Percentiles rank a stretch among this genome's conserved stretches.
These are phyloP conservation scores for Neofusicoccum laricinum DNA, from an alignment of 2,329 filamentous ascomycete species.

Conservation along the genomic window DNA sequence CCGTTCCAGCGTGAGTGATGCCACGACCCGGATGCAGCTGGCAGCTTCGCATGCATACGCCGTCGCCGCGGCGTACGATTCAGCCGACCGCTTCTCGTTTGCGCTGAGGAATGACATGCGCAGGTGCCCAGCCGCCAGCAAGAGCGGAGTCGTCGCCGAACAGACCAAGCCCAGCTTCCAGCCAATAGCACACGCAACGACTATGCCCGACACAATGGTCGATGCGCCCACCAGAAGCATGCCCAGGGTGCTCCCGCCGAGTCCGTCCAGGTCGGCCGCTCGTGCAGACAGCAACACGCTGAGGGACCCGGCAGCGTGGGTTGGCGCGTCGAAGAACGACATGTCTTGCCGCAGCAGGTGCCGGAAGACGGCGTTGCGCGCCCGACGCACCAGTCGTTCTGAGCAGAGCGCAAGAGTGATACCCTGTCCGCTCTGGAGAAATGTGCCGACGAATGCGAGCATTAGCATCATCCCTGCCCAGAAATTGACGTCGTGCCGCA, in stretches of 20 bases:
- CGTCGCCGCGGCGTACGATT: conserved; percentile 75
- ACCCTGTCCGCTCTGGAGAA: conserved; percentile 7
- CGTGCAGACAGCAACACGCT: conserved; percentile 84
- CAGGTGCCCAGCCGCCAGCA: conserved; percentile 76
- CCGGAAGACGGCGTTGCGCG: conserved; percentile 74
- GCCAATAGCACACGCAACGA: conserved; percentile 65
- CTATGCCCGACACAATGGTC: conserved; percentile 69
- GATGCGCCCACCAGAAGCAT: conserved; percentile 75
- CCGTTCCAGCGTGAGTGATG: conserved; percentile 76
- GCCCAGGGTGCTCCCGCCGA: conserved; percentile 79
- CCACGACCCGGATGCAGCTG: conserved; percentile 85
- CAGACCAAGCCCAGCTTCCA: conserved; percentile 86
- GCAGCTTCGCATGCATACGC: conserved; percentile 87
- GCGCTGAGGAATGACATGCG: conserved; percentile 77
- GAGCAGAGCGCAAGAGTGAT: conserved; percentile 79
- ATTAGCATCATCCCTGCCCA: conserved; percentile 17
- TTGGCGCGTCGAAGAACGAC: conserved; percentile 79
- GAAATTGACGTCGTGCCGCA: conserved; percentile 8
- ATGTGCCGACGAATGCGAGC: conserved; percentile 3
- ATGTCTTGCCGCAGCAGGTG: conserved; percentile 87
- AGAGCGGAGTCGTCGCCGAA: conserved; percentile 68
- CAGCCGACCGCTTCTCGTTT: conserved; percentile 73
- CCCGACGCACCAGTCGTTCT: conserved; percentile 75
- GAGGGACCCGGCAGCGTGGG: conserved; percentile 81
- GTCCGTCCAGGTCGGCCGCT: conserved; percentile 78